Conservation (phyloP, 2,329 filamentous ascomycete species). For the Periconia digitata region DNA sequence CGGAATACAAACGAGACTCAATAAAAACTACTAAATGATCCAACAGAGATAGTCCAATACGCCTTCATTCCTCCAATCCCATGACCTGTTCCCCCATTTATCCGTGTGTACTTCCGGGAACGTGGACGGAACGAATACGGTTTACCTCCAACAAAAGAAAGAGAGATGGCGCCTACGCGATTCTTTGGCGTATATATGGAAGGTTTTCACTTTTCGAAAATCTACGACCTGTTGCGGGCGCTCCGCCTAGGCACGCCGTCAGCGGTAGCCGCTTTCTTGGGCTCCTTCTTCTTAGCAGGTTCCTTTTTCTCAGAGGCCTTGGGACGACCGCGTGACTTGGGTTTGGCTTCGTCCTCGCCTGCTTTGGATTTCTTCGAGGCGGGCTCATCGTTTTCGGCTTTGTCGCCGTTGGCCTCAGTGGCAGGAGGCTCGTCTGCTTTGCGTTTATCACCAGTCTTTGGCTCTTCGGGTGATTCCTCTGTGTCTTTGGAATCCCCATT, state of each 20-base stretch:
- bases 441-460: constrained; percentile 40
- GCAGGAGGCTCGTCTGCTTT: constrained; percentile 29
- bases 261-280: constrained; percentile 54
- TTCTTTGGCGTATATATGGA: neutral
- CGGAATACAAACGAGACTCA: neutral
- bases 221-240: constrained; percentile 41
- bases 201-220: neutral
- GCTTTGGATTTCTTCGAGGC: constrained; percentile 36
- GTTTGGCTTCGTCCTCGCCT: constrained; percentile 30
- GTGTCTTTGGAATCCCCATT: constrained; percentile 29
- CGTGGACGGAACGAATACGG: neutral
- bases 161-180: neutral
- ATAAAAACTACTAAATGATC: neutral
- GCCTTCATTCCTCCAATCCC: neutral
- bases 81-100: neutral
- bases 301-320: constrained; percentile 47
- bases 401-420: constrained; percentile 24
- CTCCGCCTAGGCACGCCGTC: constrained; percentile 52
- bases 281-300: constrained; percentile 45
- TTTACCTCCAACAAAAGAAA: neutral
- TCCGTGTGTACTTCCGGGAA: neutral
- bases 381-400: constrained; percentile 28
- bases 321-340: constrained; percentile 42
- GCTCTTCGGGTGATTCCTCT: constrained; percentile 28
- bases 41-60: neutral